These are phyloP conservation scores for Meira nashicola DNA, from an alignment of 1,284 basidiomycete species.

Conservation along the genomic window DNA sequence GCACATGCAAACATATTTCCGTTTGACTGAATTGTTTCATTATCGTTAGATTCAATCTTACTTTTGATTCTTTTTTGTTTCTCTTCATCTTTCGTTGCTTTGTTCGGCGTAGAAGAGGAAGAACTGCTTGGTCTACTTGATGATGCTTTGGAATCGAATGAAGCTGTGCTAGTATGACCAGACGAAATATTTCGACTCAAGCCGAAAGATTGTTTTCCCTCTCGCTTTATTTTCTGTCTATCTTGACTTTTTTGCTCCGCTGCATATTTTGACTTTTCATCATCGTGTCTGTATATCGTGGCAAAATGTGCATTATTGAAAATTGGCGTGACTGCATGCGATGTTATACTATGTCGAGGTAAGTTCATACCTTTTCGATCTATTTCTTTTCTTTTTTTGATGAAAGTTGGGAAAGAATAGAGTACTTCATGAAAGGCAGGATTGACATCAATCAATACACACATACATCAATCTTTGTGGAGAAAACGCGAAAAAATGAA, in stretches of 20 bases:
- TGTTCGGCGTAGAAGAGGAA: background rate
- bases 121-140: conserved; percentile 2
- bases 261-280: background rate
- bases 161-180: background rate
- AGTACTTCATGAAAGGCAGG: background rate
- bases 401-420: no score
- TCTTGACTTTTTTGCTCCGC: background rate
- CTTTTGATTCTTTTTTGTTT: background rate
- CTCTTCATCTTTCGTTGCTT: background rate
- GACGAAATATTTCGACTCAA: no score
- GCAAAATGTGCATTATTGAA: conserved; percentile 33
- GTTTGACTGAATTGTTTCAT: background rate
- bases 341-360: conserved; percentile 37
- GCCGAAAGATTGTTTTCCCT: no score
- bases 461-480: no score
- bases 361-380: conserved; percentile 33
- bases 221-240: background rate
- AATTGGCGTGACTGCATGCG: conserved; percentile 26
- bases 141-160: background rate
- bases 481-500: no score
- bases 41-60: background rate
- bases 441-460: background rate
- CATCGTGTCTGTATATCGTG: conserved; percentile 14
- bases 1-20: conserved; percentile 35
- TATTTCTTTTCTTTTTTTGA: no score